Base-by-base conservation (phyloP, 2,329 filamentous ascomycete genomes). In the Cryphonectria nitschkei region DNA sequence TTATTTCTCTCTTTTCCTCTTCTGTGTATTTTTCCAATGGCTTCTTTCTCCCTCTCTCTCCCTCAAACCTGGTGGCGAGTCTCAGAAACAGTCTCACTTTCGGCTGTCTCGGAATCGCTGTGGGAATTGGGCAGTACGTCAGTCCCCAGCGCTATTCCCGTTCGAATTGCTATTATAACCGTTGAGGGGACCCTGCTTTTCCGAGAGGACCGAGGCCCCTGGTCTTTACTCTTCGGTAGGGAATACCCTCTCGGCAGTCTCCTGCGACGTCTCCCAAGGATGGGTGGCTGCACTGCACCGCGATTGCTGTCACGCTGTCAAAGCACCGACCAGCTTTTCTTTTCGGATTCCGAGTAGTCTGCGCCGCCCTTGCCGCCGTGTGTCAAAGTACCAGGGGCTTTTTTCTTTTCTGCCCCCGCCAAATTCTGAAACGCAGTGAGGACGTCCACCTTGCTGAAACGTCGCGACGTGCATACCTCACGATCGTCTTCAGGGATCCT, bases 31-130 rank as follows among this genome's bases (percentile, higher is more conserved):
- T 62, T 37, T 13, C 19, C 37, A 9, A 29, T 60, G 32, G 32
- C 37, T 13, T 9, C 37, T 39, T 13, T 39, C 37, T 39, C 37
- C 3, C 6, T 62, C 26, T n/a, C 29, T n/a, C 62, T 29, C 26
- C 34, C 41, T 65, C 63, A 16, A 9, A 60, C 32, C 19, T 65
- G 64, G 64, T 56, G 46, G 46, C 64, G 64, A 54, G 64, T 65
- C 64, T 65, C 64, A 46, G 46, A 65, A 54, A 34, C 43, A 65
- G 64, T 65, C 64, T 65, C 64, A 65, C 46, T 8, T 61, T 19
- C 19, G 7, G 22, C 34, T 19, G 34, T 61, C 34, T 61, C 32
- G 58, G 34, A 39, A 58, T 32, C 14, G 29, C 29, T 58, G 14
- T 32, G 54, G 2, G 41, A 14, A 43, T 14, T 43, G 41, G 4